Evolutionary conservation across 1,139 yeast genomes (phyloP).

Genomic region (Protomyces arabidopsidicola): DNA sequence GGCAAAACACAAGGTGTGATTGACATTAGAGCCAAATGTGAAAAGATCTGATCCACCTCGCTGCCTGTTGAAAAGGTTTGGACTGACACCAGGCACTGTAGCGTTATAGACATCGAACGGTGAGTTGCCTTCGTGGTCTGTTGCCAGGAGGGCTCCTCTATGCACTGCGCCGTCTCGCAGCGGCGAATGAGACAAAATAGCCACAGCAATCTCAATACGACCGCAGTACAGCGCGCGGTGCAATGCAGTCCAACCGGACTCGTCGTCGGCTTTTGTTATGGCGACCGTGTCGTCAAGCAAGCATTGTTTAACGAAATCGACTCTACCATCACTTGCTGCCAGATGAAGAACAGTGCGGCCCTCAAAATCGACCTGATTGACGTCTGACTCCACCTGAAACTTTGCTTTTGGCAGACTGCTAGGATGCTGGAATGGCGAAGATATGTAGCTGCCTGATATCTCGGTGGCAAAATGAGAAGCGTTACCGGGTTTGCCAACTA

Average conservation of each 20-base stretch:
- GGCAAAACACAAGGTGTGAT: slow-evolving; percentile 64
- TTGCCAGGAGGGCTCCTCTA: slow-evolving; percentile 49
- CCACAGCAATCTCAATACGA: slow-evolving; percentile 53
- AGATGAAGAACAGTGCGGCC: slow-evolving; percentile 68
- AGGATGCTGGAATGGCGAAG: background rate
- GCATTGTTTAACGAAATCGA: slow-evolving; percentile 47
- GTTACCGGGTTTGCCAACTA: background rate
- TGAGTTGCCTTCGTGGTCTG: slow-evolving; percentile 57
- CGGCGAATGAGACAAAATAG: slow-evolving; percentile 43
- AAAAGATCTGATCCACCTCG: slow-evolving; percentile 44
- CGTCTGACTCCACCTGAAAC: background rate
- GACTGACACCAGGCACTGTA: slow-evolving; percentile 33
- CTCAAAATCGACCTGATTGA: slow-evolving; percentile 13
- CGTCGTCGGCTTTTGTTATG: slow-evolving; percentile 54
- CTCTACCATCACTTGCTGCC: slow-evolving; percentile 51
- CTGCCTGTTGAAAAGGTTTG: slow-evolving; percentile 46
- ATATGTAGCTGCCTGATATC: background rate
- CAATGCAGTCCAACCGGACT: slow-evolving; percentile 78
- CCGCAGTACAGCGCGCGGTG: slow-evolving; percentile 65
- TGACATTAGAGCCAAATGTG: slow-evolving; percentile 62
- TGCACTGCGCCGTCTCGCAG: background rate
- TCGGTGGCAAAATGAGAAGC: background rate
- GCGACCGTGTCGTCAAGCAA: slow-evolving; percentile 50
- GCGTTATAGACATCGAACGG: slow-evolving; percentile 37
- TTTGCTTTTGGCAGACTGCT: background rate